A percentile compares a stretch with the other conserved stretches of the same genome.
phyloP scores from a whole-genome alignment of 148 eudicot genomes.

The Vaccinium darrowii region DNA sequence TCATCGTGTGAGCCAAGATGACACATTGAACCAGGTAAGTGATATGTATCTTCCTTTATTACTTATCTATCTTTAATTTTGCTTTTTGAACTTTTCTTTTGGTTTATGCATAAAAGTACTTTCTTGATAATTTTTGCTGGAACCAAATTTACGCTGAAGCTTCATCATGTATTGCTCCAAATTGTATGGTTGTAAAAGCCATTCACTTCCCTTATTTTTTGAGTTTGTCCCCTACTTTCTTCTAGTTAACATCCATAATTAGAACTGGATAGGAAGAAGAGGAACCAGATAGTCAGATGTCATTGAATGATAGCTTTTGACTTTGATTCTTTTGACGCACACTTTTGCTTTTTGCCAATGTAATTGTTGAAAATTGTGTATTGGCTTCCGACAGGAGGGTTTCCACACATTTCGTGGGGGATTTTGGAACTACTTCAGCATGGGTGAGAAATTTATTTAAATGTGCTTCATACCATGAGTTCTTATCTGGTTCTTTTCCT shows the following conservation, averaged over 20 bases:
- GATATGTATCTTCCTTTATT: background rate
- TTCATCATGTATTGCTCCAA: background rate
- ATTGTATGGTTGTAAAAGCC: background rate
- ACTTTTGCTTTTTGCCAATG: slow-evolving; percentile 3
- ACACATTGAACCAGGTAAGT: slow-evolving; percentile 26
- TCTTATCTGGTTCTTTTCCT: background rate
- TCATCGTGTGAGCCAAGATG: slow-evolving; percentile 30
- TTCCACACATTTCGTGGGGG: slow-evolving; percentile 44
- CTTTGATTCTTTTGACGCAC: background rate
- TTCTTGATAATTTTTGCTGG: background rate
- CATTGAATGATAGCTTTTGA: background rate
- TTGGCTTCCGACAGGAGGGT: slow-evolving; percentile 24
- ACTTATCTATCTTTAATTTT: background rate
- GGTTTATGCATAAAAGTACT: background rate
- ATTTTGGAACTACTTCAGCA: slow-evolving; percentile 55
- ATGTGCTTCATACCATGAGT: background rate
- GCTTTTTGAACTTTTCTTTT: background rate
- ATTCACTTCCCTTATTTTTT: background rate
- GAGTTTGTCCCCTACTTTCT: background rate
- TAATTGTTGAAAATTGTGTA: background rate
- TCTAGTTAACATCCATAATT: background rate
- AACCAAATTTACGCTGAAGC: background rate
- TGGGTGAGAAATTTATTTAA: slow-evolving; percentile 33
- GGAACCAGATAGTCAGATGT: background rate
- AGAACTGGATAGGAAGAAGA: background rate